Evolutionary conservation across 2,329 filamentous ascomycete genomes (phyloP), one percentile per base, ranked within the genome.

Genomic region (Fonsecaea erecta): DNA sequence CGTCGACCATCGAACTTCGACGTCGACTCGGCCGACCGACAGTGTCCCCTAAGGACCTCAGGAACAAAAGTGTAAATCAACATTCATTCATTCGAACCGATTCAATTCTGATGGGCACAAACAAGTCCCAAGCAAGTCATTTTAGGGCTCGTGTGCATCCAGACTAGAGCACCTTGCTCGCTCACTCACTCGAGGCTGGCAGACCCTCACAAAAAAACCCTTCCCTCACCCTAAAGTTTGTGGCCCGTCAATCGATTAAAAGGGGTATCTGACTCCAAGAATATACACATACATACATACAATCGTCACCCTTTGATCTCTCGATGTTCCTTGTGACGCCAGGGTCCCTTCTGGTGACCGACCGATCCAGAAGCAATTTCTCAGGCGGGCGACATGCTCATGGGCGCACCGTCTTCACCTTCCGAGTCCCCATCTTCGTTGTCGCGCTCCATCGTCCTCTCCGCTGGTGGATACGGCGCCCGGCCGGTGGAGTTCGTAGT

Each of bases 331-430:
- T 48, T 11, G n/a, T n/a, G 9, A 18, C 3, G 18, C 43, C 43
- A n/a, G 21, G 24, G 43, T 48, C 40, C 3, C n/a, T 8, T 8
- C 40, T 46, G 3, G 43, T 48, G 43, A 21, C 21, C 43, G 43
- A 21, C 21, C 43, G 9, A 2, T 9, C 43, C 43, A 24, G 21
- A 24, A 12, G 9, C 18, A n/a, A 24, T 48, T 24, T 16, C 18
- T 51, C 28, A 60, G n/a, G 26, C 40, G 46, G 52, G 67, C n/a
- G 70, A 71, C 70, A 72, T 72, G 37, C 68, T 70, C 70, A 72
- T 72, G 14, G 68, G 58, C 26, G 70, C 70, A 61, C 70, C 69
- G 12, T 68, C 70, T 53, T 72, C 70, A 11, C 68, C 70, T 35
- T 70, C 70, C 28, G 68, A 69, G 7, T 68, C 67, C 14, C 67